Conservation (phyloP, 345 rosid genomes). For the Syzygium jambos region DNA sequence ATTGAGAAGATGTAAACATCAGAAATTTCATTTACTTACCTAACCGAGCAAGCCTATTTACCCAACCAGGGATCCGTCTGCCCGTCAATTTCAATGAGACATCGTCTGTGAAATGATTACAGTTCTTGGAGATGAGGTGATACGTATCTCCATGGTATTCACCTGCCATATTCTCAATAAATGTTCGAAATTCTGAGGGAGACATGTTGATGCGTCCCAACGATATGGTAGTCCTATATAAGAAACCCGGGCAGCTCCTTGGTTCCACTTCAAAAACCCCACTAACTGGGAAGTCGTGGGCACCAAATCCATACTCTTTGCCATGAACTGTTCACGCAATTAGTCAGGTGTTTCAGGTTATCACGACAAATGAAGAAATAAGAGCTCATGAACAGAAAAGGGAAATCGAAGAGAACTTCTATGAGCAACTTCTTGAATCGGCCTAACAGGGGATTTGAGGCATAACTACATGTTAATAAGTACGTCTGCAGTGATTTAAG, state of each 20-base stretch:
- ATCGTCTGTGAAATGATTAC: conserved; percentile 76
- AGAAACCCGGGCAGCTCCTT: conserved; percentile 61
- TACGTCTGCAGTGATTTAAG: background rate
- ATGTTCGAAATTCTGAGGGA: conserved; percentile 40
- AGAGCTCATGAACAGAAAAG: background rate
- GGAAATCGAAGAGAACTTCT: background rate
- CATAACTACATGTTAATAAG: background rate
- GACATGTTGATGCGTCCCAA: conserved; percentile 41
- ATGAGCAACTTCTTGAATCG: background rate
- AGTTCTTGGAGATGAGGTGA: conserved; percentile 69
- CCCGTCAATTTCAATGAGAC: conserved; percentile 43
- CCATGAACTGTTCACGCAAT: conserved; percentile 47
- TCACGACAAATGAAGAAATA: background rate
- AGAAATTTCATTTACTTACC: conserved; percentile 22
- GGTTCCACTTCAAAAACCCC: conserved; percentile 90
- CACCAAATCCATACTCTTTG: conserved; percentile 78
- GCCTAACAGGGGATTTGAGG: background rate
- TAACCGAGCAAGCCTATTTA: conserved; percentile 71
- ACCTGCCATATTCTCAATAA: conserved; percentile 51
- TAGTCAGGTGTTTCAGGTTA: background rate
- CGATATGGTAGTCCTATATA: conserved; percentile 39
- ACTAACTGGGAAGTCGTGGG: conserved; percentile 72
- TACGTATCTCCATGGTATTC: conserved; percentile 82
- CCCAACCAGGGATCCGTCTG: conserved; percentile 64
- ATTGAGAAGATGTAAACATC: background rate